These are phyloP conservation scores for Ruellia speciosa DNA, from an alignment of 305 asterid species.

Conservation along the genomic window DNA sequence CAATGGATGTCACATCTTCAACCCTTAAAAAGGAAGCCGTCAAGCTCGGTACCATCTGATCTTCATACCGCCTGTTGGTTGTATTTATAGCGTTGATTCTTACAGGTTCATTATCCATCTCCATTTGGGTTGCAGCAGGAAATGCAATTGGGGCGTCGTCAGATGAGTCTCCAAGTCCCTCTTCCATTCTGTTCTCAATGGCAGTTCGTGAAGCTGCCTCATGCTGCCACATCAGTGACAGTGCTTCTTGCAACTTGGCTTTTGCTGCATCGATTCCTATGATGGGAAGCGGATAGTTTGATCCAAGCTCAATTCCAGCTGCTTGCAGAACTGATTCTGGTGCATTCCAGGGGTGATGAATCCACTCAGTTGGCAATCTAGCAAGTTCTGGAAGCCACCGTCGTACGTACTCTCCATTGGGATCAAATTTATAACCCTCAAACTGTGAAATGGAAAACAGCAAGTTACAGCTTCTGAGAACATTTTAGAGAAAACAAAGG, in stretches of 20 bases:
- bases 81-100: conserved; percentile 41
- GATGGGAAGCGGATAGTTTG: conserved; percentile 80
- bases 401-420: conserved; percentile 87
- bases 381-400: conserved; percentile 96
- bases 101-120: conserved; percentile 47
- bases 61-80: conserved; percentile 44
- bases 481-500: not conserved
- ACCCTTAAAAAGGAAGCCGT: conserved; percentile 53
- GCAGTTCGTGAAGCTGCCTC: conserved; percentile 65
- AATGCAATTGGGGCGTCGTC: conserved; percentile 61
- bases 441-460: conserved; percentile 31
- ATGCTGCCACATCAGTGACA: conserved; percentile 75
- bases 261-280: conserved; percentile 72
- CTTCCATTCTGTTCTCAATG: conserved; percentile 67
- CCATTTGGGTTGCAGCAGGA: conserved; percentile 66
- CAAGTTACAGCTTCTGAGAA: not conserved
- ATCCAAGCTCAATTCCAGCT: conserved; percentile 89
- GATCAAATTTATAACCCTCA: conserved; percentile 84
- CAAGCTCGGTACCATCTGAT: conserved; percentile 96
- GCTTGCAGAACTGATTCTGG: conserved; percentile 91
- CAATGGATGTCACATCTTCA: conserved; percentile 54
- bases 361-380: conserved; percentile 88
- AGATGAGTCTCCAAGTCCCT: conserved; percentile 88
- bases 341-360: conserved; percentile 90
- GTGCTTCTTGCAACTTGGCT: conserved; percentile 60